These are phyloP conservation scores for Raphanus sativus DNA, from an alignment of 345 rosid genomes.

Conservation along the genomic window DNA sequence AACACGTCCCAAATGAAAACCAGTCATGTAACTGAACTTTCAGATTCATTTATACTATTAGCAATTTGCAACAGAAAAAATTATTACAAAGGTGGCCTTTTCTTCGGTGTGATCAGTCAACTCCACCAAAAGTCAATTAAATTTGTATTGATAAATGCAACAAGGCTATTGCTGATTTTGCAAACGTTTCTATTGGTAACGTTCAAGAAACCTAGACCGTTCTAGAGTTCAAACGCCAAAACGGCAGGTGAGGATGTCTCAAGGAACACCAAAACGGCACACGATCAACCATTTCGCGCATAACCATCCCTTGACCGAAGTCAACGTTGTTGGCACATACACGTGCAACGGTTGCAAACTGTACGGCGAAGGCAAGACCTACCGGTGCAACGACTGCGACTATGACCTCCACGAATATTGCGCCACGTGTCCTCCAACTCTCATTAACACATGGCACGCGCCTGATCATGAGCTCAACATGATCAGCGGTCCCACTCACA, in stretches of 20 bases:
- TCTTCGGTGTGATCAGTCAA: constrained; percentile 17
- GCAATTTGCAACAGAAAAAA: constrained; percentile 24
- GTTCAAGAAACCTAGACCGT: neutral
- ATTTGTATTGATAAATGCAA: constrained; percentile 7
- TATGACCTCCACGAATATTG: constrained; percentile 49
- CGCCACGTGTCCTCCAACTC: constrained; percentile 26
- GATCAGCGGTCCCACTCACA: neutral
- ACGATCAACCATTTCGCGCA: constrained; percentile 36
- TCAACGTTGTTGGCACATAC: constrained; percentile 21
- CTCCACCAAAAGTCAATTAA: constrained; percentile 26
- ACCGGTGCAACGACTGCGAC: constrained; percentile 39
- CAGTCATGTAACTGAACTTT: constrained; percentile 10
- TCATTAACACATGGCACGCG: constrained; percentile 38
- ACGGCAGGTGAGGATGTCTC: constrained; percentile 1
- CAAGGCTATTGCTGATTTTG: constrained; percentile 5
- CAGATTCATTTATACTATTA: constrained; percentile 15
- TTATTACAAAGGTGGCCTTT: neutral
- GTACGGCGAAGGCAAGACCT: constrained; percentile 29
- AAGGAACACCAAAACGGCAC: neutral
- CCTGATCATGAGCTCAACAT: constrained; percentile 35
- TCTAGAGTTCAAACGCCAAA: constrained; percentile 1
- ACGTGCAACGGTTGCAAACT: constrained; percentile 42
- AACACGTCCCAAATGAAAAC: no score
- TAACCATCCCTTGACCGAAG: constrained; percentile 33
- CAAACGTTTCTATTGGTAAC: neutral